Conservation (phyloP, 768 basidiomycete species). For the Termitomyces sp. region DNA sequence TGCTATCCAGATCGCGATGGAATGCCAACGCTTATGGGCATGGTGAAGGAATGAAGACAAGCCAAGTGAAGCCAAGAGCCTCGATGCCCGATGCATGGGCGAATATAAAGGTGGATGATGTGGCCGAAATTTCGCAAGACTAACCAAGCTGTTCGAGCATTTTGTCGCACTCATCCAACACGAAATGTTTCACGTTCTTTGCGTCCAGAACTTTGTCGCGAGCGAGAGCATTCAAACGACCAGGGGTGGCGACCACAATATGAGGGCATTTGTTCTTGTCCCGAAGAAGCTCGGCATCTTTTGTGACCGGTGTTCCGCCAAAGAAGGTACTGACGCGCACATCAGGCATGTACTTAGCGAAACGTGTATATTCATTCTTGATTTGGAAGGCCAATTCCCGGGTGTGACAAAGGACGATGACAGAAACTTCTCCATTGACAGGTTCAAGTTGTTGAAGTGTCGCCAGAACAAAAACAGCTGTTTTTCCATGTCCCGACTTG, state of each 20-base stretch:
- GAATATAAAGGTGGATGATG: conserved; percentile 47
- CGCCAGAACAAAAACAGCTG: conserved; percentile 97
- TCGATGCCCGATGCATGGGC: conserved; percentile 32
- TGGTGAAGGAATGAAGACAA: conserved; percentile 31
- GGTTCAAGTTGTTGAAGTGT: conserved; percentile 98
- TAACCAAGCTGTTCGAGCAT: conserved; percentile 99
- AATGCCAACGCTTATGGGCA: conserved; percentile 30
- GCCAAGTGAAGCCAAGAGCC: conserved; percentile 33
- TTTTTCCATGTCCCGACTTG: conserved; percentile 98
- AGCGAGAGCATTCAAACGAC: conserved; percentile 91
- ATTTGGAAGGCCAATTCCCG: conserved; percentile 99
- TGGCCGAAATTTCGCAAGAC: conserved; percentile 78
- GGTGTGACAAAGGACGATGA: conserved; percentile 97
- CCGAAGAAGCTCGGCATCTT: conserved; percentile 90
- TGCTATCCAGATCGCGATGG: conserved; percentile 31
- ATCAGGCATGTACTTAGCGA: conserved; percentile 99
- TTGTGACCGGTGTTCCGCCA: conserved; percentile 91
- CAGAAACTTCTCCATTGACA: conserved; percentile 95
- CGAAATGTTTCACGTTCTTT: conserved; percentile 98
- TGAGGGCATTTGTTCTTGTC: conserved; percentile 98
- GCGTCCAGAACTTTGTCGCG: conserved; percentile 95
- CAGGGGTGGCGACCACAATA: conserved; percentile 97
- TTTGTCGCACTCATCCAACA: conserved; percentile 99
- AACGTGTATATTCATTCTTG: conserved; percentile 98
- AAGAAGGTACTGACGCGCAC: conserved; percentile 98